These are phyloP conservation scores for Cornus suecica DNA, from an alignment of 148 eudicot species.

Conservation along the genomic window DNA sequence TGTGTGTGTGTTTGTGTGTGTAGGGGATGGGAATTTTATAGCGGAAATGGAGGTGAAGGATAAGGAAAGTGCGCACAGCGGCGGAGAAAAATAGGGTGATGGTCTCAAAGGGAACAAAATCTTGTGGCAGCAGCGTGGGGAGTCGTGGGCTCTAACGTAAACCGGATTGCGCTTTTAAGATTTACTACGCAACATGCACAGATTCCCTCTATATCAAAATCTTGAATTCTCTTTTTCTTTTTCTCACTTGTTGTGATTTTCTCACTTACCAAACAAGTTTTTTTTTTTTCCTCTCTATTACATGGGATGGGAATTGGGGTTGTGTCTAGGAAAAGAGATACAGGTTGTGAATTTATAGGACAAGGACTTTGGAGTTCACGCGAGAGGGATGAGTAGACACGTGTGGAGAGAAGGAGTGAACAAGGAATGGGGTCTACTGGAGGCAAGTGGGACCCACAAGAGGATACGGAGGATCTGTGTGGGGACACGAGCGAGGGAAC, in stretches of 20 bases:
- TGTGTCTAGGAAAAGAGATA: constrained; percentile 39
- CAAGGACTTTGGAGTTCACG: constrained; percentile 20
- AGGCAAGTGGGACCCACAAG: constrained; percentile 14
- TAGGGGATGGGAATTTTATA: background rate
- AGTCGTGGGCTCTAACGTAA: constrained; percentile 36
- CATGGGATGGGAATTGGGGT: too few relatives aligned
- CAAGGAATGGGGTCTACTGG: background rate
- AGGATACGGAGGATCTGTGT: constrained; percentile 59
- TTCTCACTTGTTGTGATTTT: background rate
- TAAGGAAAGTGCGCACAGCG: constrained; percentile 15
- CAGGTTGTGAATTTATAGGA: constrained; percentile 50
- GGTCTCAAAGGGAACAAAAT: constrained; percentile 19
- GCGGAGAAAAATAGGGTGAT: constrained; percentile 3
- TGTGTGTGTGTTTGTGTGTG: background rate
- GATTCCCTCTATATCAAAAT: constrained; percentile 6
- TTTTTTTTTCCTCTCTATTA: too few relatives aligned
- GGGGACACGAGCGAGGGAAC: constrained; percentile 22
- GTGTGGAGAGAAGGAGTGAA: constrained; percentile 21
- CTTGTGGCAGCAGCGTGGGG: constrained; percentile 27
- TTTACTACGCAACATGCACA: constrained; percentile 30
- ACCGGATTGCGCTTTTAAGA: constrained; percentile 34
- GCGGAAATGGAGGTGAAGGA: constrained; percentile 16
- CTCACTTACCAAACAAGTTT: background rate
- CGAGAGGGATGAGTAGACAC: constrained; percentile 28
- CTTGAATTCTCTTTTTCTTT: background rate